Evolutionary conservation across 495 filamentous ascomycete genomes (phyloP), one percentile per base, ranked within the genome.

Genomic region (Penicillium steckii): DNA sequence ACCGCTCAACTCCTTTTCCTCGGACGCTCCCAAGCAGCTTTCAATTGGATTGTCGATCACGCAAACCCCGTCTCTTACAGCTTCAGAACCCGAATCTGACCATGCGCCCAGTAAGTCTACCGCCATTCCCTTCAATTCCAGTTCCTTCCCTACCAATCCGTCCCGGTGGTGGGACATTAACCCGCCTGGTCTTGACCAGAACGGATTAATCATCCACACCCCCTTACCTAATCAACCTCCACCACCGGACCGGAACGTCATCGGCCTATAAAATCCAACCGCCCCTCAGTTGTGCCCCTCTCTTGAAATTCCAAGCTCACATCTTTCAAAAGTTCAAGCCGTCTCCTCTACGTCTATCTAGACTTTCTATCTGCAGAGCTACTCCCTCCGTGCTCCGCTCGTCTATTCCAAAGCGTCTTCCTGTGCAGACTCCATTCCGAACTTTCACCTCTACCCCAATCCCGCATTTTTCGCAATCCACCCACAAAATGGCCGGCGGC

Each of bases 401-500:
- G 59, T 35, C 25, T 37, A 9, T 50, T 3, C 24, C 46, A 21
- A 27, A 43, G 46, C 61, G 59, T 15, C 43, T 55, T 49, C 32
- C 33, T 4, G 32, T 43, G 40, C 46, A 26, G 22, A 17, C 50
- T 51, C 50, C 30, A 44, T 30, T 53, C 53, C 62, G 68, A 24
- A 26, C 65, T 17, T 74, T 74, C 44, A 67, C 71, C 37, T 51
- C 53, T 2, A 67, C 71, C 38, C 64, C 68, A 17, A 46, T 67
- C 50, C 35, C 60, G 17, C 53, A 51, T 46, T 84, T 86, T 57
- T 64, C 71, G 22, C 63, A 62, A 26, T 80, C 82, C 43, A 64
- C 72, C 46, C 56, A 63, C 60, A 83, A 78, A 60, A 80, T 84
- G 75, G 80, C 69, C 64, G 80, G 56, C 43, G 53, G 57, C 54